These are phyloP conservation scores for Fraxinus angustifolia DNA, from an alignment of 305 asterid genomes.

Conservation along the genomic window DNA sequence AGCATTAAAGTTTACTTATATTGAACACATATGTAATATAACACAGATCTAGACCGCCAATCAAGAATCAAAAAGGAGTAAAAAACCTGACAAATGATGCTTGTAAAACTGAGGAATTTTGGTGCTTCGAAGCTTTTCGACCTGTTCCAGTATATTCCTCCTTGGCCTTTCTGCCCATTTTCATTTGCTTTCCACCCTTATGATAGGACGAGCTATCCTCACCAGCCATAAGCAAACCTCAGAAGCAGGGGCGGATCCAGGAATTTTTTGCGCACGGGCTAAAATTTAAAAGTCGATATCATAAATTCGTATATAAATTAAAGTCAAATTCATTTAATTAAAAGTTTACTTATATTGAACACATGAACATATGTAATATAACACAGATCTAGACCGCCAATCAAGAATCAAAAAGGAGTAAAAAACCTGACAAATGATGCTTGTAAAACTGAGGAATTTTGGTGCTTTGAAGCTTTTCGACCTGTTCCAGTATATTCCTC, in stretches of 20 bases:
- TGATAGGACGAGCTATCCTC: constrained; percentile 30
- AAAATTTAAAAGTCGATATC: too few relatives aligned
- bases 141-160: constrained; percentile 30
- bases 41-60: constrained; percentile 5
- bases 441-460: constrained; percentile 26
- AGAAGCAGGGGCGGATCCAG: background rate
- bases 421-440: constrained; percentile 65
- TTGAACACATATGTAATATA: background rate
- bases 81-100: constrained; percentile 65
- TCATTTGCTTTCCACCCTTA: constrained; percentile 36
- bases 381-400: constrained; percentile 5
- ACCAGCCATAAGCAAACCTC: constrained; percentile 33
- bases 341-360: background rate
- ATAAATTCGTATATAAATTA: too few relatives aligned
- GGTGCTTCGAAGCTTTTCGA: constrained; percentile 35
- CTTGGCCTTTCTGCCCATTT: constrained; percentile 52
- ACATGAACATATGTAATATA: background rate
- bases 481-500: constrained; percentile 30
- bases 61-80: constrained; percentile 7
- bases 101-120: constrained; percentile 26
- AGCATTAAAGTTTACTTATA: background rate
- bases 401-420: constrained; percentile 7
- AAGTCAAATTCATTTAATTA: too few relatives aligned
- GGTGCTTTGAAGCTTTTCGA: constrained; percentile 35
- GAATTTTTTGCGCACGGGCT: too few relatives aligned